phyloP scores from a whole-genome alignment of 192 early-diverging fungal species.

The Backusella macrospora region DNA sequence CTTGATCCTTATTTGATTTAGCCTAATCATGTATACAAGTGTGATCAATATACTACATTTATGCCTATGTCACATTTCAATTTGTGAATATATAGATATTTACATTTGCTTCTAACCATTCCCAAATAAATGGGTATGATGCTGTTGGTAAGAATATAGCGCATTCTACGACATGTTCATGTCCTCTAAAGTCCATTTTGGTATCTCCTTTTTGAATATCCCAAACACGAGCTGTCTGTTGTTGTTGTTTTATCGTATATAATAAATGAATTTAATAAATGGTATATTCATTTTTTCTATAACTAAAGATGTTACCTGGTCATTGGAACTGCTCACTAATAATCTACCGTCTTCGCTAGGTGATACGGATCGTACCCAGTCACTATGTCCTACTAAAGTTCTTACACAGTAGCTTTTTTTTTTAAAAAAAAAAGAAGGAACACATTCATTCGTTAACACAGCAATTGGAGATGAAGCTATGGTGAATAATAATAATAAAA shows the following conservation, averaged over 20 bases:
- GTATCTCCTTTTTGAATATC: slow-evolving; percentile 73
- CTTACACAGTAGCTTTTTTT: slow-evolving; percentile 76
- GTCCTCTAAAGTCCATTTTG: slow-evolving; percentile 81
- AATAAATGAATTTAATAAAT: not conserved
- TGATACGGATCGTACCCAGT: slow-evolving; percentile 86
- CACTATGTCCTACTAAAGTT: slow-evolving; percentile 78
- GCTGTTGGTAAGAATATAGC: slow-evolving; percentile 79
- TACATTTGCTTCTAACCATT: slow-evolving; percentile 69
- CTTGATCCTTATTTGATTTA: slow-evolving; percentile 48
- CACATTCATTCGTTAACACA: not conserved
- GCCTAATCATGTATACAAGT: slow-evolving; percentile 25
- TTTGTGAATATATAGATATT: slow-evolving; percentile 14
- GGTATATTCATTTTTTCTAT: not conserved
- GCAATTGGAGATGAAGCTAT: not conserved
- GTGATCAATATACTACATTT: not conserved
- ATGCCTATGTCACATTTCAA: too few species aligned
- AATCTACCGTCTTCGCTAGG: slow-evolving; percentile 71
- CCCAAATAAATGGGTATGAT: slow-evolving; percentile 67
- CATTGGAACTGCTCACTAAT: slow-evolving; percentile 80
- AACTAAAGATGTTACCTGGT: slow-evolving; percentile 62
- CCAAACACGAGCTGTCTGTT: slow-evolving; percentile 82
- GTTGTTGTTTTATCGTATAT: not conserved
- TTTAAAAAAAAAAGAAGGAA: not conserved
- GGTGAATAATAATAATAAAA: not conserved
- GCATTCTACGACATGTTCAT: slow-evolving; percentile 96